Base-by-base conservation (phyloP, 495 filamentous ascomycete genomes). In the Penicillium macrosclerotiorum region DNA sequence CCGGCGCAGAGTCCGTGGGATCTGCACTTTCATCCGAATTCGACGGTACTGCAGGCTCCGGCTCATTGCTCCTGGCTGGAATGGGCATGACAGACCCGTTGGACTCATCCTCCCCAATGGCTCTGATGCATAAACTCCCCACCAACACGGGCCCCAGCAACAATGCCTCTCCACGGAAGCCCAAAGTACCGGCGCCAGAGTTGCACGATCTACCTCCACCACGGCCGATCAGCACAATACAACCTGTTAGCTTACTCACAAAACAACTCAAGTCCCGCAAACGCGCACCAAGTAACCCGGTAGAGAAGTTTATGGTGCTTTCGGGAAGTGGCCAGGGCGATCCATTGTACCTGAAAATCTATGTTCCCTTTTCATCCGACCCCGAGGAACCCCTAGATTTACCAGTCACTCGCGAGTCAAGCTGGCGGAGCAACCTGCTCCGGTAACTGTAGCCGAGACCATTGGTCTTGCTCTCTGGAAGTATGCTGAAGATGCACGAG, bases 401-500 rank as follows among this genome's bases (percentile, higher is more conserved):
- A 34, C 81, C 90, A 9, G 78, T 96, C 22, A 78, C 83, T 18
- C 80, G 85, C 31, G 83, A 81, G n/a, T 81, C 86, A 85, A 90
- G 45, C 79, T 89, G 22, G 80, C 82, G 12, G 83, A 85, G 12
- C 74, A 75, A 42, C 75, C 67, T 29, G 74, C 83, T 23, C 75
- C 80, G 5, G 87, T 92, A 12, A 90, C 85, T 2, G 90, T 98
- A 7, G 81, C 84, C 9, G 94, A 98, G 54, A 80, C 92, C 1
- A 96, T 98, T 57, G 93, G 93, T 3, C 73, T 95, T 39, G 85
- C 84, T 31, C 69, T 98, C 2, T 97, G 87, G 83, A 75, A 86
- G 51, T 97, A 96, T 58, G 76, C 80, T 36, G 86, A 95, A 45
- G 90, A 96, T 55, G 81, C 83, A 25, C 72, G 83, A 18, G 79